These are phyloP conservation scores for Phialophora macrospora DNA, from an alignment of 2,329 filamentous ascomycete genomes.

Conservation along the genomic window DNA sequence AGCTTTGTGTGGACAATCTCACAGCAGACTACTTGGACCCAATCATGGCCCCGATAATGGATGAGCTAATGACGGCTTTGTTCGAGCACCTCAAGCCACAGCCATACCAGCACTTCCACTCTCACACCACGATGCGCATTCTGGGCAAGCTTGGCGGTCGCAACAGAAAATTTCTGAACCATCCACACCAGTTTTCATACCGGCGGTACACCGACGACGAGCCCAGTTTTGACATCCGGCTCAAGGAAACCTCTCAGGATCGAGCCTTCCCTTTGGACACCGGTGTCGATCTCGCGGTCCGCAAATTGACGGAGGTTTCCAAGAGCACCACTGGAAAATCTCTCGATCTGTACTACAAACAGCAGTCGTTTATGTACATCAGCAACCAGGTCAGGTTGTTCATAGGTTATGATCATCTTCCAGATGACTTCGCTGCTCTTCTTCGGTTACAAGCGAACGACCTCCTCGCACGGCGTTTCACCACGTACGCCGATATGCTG, in stretches of 20 bases:
- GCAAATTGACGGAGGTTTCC: slow-evolving; percentile 80
- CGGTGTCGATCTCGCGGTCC: slow-evolving; percentile 85
- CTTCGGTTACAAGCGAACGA: slow-evolving; percentile 90
- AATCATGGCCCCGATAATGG: slow-evolving; percentile 98
- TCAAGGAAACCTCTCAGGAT: slow-evolving; percentile 88
- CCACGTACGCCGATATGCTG: slow-evolving; percentile 69
- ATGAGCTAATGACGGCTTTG: slow-evolving; percentile 95
- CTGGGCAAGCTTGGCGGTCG: slow-evolving; percentile 93
- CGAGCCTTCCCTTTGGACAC: slow-evolving; percentile 84
- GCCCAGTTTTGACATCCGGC: slow-evolving; percentile 82
- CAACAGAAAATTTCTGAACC: slow-evolving; percentile 93
- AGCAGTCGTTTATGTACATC: slow-evolving; percentile 86
- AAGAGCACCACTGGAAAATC: slow-evolving; percentile 65
- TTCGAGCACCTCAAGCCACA: slow-evolving; percentile 94
- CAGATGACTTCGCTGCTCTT: slow-evolving; percentile 83
- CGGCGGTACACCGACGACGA: slow-evolving; percentile 85
- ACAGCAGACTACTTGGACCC: slow-evolving; percentile 97
- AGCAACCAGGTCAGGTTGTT: slow-evolving; percentile 88
- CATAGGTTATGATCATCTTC: slow-evolving; percentile 83
- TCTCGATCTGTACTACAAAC: slow-evolving; percentile 87
- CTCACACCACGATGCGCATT: slow-evolving; percentile 96
- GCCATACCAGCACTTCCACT: slow-evolving; percentile 95
- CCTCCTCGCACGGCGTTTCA: slow-evolving; percentile 71
- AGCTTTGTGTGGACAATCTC: slow-evolving; percentile 96
- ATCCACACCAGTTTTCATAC: slow-evolving; percentile 81